Percentiles rank a stretch among this genome's conserved stretches.
Conservation (phyloP, 441 rosid genomes). For the Syzygium syzygioides region DNA sequence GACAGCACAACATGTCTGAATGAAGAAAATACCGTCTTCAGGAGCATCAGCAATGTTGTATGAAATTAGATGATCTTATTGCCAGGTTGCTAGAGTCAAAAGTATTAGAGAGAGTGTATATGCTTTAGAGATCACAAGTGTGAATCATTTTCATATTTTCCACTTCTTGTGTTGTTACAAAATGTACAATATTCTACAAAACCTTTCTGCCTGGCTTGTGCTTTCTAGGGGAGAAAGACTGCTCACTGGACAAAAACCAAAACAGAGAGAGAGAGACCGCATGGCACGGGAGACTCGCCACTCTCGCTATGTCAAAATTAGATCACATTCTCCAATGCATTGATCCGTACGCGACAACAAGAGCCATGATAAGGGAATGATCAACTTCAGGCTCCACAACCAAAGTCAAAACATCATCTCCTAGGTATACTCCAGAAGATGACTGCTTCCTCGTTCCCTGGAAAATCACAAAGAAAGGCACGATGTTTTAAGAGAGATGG, state of each 20-base stretch:
- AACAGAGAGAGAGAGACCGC: not conserved
- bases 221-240: not conserved
- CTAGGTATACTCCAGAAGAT: constrained; percentile 4
- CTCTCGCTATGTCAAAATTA: not conserved
- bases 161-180: not conserved
- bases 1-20: not conserved
- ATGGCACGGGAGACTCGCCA: not conserved
- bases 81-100: not conserved
- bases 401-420: constrained; percentile 1
- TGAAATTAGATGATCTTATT: not conserved
- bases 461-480: not conserved
- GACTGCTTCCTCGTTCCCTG: constrained; percentile 12
- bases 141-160: not conserved
- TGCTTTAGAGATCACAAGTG: not conserved
- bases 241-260: not conserved
- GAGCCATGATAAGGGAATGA: constrained; percentile 5
- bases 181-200: not conserved
- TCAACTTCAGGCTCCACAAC: constrained; percentile 4
- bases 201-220: not conserved
- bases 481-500: not conserved
- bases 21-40: not conserved
- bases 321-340: not conserved
- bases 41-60: not conserved
- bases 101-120: not conserved
- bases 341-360: not conserved